Base-by-base conservation (phyloP, 805 yeast genomes). In the Kregervanrija delftensis region DNA sequence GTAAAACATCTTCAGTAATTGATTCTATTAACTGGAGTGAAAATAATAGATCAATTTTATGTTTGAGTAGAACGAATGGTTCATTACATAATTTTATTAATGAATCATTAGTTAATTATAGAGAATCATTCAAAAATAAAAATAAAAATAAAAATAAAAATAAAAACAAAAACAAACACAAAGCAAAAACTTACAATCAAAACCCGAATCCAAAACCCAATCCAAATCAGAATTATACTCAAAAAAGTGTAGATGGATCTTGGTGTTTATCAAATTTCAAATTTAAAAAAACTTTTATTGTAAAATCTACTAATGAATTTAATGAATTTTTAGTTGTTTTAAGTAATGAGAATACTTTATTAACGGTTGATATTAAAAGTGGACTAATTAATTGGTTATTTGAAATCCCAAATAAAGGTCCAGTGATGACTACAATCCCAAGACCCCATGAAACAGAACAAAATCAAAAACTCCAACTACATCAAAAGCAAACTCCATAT, bases 21-120 rank as follows among this genome's bases (percentile, higher is more conserved):
- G 64, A 66, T 32, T 69, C 74, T 14, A 60, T 81, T 4, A 56
- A 72, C 22, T 83, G 89, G 88, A 69, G 68, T 33, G 60, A 64
- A 8, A 67, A 67, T 40, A 71, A 74, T 39, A 49, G 54, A 4
- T 66, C 67, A 11, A 53, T 81, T 48, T 76, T 81, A 0, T 63
- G 81, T 36, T 66, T 79, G 13, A 81, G 82, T 22, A 65, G 67
- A 44, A 59, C 68, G 4, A 67, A 74, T 11, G 88, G 88, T 0
- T 73, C 84, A 1, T 60, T 83, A 14, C 88, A 82, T 53, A 79
- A 82, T 73, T 82, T 75, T 56, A 71, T 70, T 43, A 74, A 71
- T 47, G 71, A 73, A 56, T 52, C 49, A 13, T 39, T 55, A 49
- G 30, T 52, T 34, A 53, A 54, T n/a, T 44, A 47, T 34, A 34